Evolutionary conservation across 2,329 filamentous ascomycete genomes (phyloP), one percentile per base, ranked within the genome.

Genomic region (Alternaria sp.): DNA sequence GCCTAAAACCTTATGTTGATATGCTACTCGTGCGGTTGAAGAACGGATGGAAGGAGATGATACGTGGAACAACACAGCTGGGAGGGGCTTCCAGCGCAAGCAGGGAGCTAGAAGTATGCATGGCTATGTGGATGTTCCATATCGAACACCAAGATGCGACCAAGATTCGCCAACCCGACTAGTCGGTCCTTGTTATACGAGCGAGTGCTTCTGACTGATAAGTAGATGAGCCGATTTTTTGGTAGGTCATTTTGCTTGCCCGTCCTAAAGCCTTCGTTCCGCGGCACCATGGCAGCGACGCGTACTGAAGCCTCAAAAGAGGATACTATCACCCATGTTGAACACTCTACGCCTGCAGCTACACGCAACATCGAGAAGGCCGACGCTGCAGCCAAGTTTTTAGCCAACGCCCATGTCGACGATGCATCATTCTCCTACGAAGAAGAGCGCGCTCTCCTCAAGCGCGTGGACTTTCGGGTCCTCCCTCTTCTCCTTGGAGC

Each of bases 401-500:
- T 83, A 11, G 78, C 75, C 9, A 52, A 59, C n/a, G 72, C 80
- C 42, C 77, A 74, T 41, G 72, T 76, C 29, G 72, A 77, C 17
- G 68, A 75, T 40, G 67, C 67, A 5, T 67, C 72, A 0, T 85
- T 84, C 62, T 80, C 77, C 0, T 80, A 80, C 54, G 81, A 84
- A 37, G 83, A 85, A 65, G 83, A 85, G 62, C 79, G 77, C n/a
- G 72, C 83, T 23, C 80, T 85, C 9, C 74, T 84, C 24, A 77
- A 78, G 34, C 77, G 77, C 60, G 83, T 85, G 51, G 83, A 85
- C 65, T 62, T 78, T n/a, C 72, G 78, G 39, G 76, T 85, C 17
- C 72, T 85, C 5, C 82, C 83, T 1, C 77, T 84, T 44, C 83
- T 88, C 59, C 77, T 88, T 10, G 79, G 80, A n/a, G 84, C 84